Evolutionary conservation across 306 rosid genomes (phyloP), one percentile per base, ranked within the genome.

Genomic region (Quercus parvula): DNA sequence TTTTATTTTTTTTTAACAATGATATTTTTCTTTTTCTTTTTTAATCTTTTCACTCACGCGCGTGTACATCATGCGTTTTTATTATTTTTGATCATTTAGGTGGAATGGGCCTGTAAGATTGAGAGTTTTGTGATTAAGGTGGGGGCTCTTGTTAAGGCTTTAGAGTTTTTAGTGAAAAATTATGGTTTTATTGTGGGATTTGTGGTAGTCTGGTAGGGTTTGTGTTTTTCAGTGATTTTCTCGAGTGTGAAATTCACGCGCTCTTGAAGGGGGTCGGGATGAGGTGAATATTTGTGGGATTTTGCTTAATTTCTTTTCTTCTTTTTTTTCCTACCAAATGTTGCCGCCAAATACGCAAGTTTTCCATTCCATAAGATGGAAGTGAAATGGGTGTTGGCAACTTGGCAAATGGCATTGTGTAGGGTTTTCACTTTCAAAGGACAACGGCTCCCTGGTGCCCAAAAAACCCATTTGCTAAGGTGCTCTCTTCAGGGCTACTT

Each of bases 331-430:
- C 49, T 6, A 59, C 84, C 14, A 52, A 71, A 30, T 22, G 81
- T 90, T 90, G 90, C 94, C 94, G 94, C 94, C 94, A 90, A 90
- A 85, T 88, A 73, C 63, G 75, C 68, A 72, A 59, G 72, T 18
- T 11, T 62, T 72, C 35, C 59, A 33, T 57, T 12, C 20, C 52
- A 27, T 30, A 61, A 30, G 22, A 77, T 33, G 80, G 74, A 75
- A 74, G 77, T n/a, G 71, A 59, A 52, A 71, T 56, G 58, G 71
- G 46, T 24, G 12, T 49, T 22, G 69, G 28, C 7, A 12, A 28
- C 56, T 72, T 52, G 27, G 46, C 12, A 41, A 41, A 41, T 41
- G 11, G 27, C 35, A 27, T 52, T 49, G 12, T 38, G 56, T 24
- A 17, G 70, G 49, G 78, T 22, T 56, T 74, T 41, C 46, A 41